Evolutionary conservation across 352 stramenopile species (phyloP), one percentile per base, ranked within the genome.

Genomic region (Aphanomyces astaci): DNA sequence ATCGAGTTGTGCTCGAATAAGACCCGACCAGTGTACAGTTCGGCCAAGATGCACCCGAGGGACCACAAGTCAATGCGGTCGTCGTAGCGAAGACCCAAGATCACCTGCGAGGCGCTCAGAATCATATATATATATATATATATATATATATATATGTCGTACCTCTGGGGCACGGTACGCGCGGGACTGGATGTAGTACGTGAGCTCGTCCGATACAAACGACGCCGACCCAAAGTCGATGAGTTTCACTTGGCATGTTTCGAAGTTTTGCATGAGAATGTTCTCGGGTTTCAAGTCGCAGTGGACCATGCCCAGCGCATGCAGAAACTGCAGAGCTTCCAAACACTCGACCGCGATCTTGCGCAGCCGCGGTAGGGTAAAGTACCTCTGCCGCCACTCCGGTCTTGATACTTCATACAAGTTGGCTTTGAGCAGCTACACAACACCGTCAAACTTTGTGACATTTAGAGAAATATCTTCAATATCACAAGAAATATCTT

Each of bases 401-500:
- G 89, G 86, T 63, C 97, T 96, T 24, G 87, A 96, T 71, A 99
- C 98, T 68, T 99, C 96, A 76, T 99, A 99, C 70, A 99, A 75
- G 64, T 99, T 99, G 75, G 98, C 90, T 25, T 92, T 76, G 32
- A 97, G 77, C n/a, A 97, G 76, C 87, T 90, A 71, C n/a, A 91
- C 68, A 27, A 59, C 15, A 45, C n/a, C 15, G 2, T 22, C 5
- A 48, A 19, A 22, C n/a, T n/a, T n/a, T n/a, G n/a, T n/a, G n/a
- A n/a, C n/a, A n/a, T n/a, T n/a, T n/a, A n/a, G n/a, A n/a, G n/a
- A n/a, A n/a, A n/a, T n/a, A n/a, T n/a, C n/a, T n/a, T n/a, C n/a
- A n/a, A n/a, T n/a, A n/a, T n/a, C n/a, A n/a, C n/a, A n/a, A n/a
- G n/a, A n/a, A n/a, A n/a, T n/a, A n/a, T n/a, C n/a, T n/a, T n/a